Percentiles rank a stretch among this genome's conserved stretches.
These are phyloP conservation scores for Rhizoclosmatium sp. DNA, from an alignment of 192 early-diverging fungal species.

Conservation along the genomic window DNA sequence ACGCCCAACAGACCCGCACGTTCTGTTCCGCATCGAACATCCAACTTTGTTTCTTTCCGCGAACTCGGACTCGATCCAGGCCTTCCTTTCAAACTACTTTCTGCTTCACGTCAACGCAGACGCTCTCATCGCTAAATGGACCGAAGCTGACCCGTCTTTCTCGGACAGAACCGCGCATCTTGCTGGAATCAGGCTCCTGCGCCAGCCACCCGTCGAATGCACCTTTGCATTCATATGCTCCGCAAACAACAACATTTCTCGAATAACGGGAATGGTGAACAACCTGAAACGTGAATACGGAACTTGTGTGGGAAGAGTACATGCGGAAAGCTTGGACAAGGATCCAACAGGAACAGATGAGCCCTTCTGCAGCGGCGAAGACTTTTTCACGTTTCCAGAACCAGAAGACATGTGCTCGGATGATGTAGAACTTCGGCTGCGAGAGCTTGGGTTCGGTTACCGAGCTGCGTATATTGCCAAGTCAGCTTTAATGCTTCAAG, in stretches of 20 bases:
- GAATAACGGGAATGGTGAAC: slow-evolving; percentile 85
- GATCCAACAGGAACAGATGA: background rate
- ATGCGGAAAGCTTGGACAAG: background rate
- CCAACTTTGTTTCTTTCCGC: slow-evolving; percentile 33
- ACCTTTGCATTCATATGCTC: slow-evolving; percentile 92
- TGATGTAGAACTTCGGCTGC: slow-evolving; percentile 70
- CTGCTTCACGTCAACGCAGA: slow-evolving; percentile 52
- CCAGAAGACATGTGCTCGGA: slow-evolving; percentile 53
- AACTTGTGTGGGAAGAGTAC: background rate
- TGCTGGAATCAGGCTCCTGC: slow-evolving; percentile 28
- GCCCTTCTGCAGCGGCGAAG: background rate
- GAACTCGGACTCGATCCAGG: slow-evolving; percentile 29
- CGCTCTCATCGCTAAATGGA: slow-evolving; percentile 38
- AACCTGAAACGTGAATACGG: slow-evolving; percentile 26
- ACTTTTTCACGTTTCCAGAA: slow-evolving; percentile 76
- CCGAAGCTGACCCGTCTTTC: slow-evolving; percentile 56
- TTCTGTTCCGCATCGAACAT: slow-evolving; percentile 17
- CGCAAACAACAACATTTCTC: slow-evolving; percentile 91
- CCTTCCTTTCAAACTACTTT: slow-evolving; percentile 76
- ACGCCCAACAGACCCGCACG: slow-evolving; percentile 39
- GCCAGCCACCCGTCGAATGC: slow-evolving; percentile 87
- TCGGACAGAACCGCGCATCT: background rate
- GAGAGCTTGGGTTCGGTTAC: slow-evolving; percentile 91
- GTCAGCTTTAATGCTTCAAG: slow-evolving; percentile 65
- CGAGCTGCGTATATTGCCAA: slow-evolving; percentile 89